These are phyloP conservation scores for Lachancea kluyveri DNA, from an alignment of 805 yeast genomes.

Conservation along the genomic window DNA sequence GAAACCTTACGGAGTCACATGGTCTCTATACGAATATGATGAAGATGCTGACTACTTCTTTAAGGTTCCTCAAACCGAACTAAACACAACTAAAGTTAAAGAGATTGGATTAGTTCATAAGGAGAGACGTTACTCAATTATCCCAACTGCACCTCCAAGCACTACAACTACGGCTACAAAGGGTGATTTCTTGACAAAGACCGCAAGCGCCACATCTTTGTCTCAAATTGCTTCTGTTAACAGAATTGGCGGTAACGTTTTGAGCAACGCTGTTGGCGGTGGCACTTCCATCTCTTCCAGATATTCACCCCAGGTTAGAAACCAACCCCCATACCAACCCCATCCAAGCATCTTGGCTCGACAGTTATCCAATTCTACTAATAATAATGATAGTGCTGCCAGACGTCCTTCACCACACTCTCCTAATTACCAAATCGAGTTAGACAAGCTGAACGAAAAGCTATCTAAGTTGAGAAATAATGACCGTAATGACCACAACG, in stretches of 20 bases:
- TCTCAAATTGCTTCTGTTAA: conserved; percentile 5
- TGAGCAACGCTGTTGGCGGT: conserved; percentile 4
- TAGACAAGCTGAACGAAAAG: conserved; percentile 30
- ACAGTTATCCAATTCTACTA: background rate
- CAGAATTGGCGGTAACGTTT: conserved; percentile 3
- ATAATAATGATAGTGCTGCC: conserved; percentile 1
- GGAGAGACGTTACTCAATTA: conserved; percentile 65
- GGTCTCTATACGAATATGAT: conserved; percentile 83
- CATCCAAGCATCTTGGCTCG: conserved; percentile 8
- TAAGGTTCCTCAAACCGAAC: conserved; percentile 44
- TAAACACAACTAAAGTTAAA: conserved; percentile 46
- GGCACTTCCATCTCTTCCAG: conserved; percentile 4
- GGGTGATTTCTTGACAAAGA: conserved; percentile 7
- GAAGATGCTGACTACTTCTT: conserved; percentile 73
- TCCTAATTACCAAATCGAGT: conserved; percentile 16
- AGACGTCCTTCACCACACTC: conserved; percentile 6
- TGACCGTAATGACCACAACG: conserved; percentile 4
- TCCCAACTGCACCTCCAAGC: conserved; percentile 63
- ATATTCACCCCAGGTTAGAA: conserved; percentile 4
- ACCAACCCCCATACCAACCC: conserved; percentile 4
- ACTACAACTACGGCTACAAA: conserved; percentile 13
- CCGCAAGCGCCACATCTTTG: conserved; percentile 4
- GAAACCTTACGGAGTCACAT: conserved; percentile 92
- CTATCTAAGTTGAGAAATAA: conserved; percentile 19
- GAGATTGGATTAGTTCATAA: conserved; percentile 66